Evolutionary conservation across 352 stramenopile genomes (phyloP), one percentile per base, ranked within the genome.

Genomic region (Phytophthora nicotianae): DNA sequence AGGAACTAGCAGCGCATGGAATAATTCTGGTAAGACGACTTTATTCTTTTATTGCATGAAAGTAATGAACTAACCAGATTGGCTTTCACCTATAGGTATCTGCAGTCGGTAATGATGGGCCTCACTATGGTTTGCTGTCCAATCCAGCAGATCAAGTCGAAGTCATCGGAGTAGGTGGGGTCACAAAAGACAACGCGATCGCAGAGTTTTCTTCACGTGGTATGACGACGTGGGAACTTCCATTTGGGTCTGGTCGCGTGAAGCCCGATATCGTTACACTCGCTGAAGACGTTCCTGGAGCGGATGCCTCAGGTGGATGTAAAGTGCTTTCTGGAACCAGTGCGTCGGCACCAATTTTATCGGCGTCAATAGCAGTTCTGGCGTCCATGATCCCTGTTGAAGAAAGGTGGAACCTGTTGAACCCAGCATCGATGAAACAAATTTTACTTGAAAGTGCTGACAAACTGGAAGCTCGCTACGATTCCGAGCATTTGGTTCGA

Each of bases 141-240:
- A 95, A 94, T 48, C 89, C 89, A 29, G 89, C 84, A 13, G 89
- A 97, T 57, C 83, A 95, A 68, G 80, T 81, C 38, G 83, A 94
- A 46, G 87, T 94, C 10, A 90, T 97, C 17, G 87, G 88, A 24
- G 83, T 97, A 13, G 88, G 89, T 20, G 88, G 86, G 38, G 62
- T 93, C 46, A 86, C 78, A 1, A 68, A 58, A 23, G 70, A 74
- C 37, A 72, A 77, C 32, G 66, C 87, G 16, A 75, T 96, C 13
- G 83, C 88, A 2, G 59, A 77, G 2, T 96, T 97, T 57, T 93
- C 87, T 11, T 93, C 86, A 0, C 74, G 87, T 13, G 88, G 89
- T 4, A 92, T 93, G 83, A 97, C 86, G 5, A 93, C 84, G 11
- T 95, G 83, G 84, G 89, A 97, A 53, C 64, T 93, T 11, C 79